Conservation (phyloP, 2,329 filamentous ascomycete species). For the Aspergillus spinulosporus region DNA sequence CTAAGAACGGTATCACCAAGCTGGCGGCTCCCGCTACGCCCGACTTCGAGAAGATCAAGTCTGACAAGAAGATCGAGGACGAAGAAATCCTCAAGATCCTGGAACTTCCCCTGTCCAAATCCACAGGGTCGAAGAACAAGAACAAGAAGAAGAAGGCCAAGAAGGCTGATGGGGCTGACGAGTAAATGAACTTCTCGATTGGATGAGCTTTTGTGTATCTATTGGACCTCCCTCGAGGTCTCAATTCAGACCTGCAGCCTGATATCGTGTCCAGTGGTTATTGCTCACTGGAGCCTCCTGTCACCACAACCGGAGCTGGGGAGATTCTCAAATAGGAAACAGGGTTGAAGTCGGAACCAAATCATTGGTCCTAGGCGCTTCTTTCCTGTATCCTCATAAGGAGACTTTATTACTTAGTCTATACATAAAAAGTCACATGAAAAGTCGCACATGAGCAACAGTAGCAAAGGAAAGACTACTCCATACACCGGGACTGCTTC, state of each 20-base stretch:
- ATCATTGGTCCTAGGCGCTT: not conserved
- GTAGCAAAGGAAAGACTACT: constrained; percentile 9
- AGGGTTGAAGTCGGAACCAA: not conserved
- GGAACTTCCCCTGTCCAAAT: constrained; percentile 73
- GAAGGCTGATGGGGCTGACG: constrained; percentile 46
- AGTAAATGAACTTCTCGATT: constrained; percentile 35
- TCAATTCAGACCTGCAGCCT: constrained; percentile 21
- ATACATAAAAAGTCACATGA: constrained; percentile 18
- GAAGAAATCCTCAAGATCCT: constrained; percentile 95
- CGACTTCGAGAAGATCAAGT: constrained; percentile 80
- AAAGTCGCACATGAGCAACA: constrained; percentile 16
- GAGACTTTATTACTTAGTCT: constrained; percentile 22
- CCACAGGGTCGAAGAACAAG: constrained; percentile 70
- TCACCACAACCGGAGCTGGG: constrained; percentile 6
- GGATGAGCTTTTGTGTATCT: constrained; percentile 20
- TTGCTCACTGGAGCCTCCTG: constrained; percentile 8
- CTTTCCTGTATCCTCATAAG: constrained; percentile 3
- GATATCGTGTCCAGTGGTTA: constrained; percentile 14
- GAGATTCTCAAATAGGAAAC: constrained; percentile 1
- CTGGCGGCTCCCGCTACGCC: constrained; percentile 73
- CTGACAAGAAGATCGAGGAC: constrained; percentile 96
- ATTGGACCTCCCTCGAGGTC: constrained; percentile 15
- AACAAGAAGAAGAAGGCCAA: constrained; percentile 83
- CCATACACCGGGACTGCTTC: not conserved
- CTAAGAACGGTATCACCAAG: constrained; percentile 93